A percentile compares a stretch with the other conserved stretches of the same genome.
Conservation (phyloP, 306 rosid species). For the Rubus idaeus region DNA sequence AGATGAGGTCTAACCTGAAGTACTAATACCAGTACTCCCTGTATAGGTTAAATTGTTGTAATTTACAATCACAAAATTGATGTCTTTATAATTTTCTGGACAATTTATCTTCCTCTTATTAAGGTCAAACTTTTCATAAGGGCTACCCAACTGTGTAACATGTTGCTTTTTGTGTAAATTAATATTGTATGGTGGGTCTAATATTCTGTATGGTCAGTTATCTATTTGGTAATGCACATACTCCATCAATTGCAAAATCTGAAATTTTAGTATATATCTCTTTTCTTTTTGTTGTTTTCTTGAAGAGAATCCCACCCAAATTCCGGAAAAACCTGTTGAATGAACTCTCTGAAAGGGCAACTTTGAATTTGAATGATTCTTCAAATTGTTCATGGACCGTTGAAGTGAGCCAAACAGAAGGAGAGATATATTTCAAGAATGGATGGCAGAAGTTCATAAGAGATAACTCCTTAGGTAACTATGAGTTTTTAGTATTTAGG, state of each 20-base stretch:
- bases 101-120: background rate
- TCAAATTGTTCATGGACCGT: slow-evolving; percentile 13
- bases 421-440: slow-evolving; percentile 3
- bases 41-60: background rate
- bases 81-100: background rate
- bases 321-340: background rate
- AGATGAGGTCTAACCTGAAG: background rate
- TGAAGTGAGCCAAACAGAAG: background rate
- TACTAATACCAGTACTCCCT: background rate
- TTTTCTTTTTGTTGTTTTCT: background rate
- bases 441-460: slow-evolving; percentile 16
- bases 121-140: background rate
- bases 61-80: background rate
- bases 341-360: slow-evolving; percentile 11
- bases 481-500: slow-evolving; percentile 1
- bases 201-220: background rate
- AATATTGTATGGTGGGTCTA: background rate
- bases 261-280: background rate
- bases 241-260: background rate
- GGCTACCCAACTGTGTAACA: background rate
- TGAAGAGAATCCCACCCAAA: slow-evolving; percentile 17
- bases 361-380: background rate
- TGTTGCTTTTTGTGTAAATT: background rate
- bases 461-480: slow-evolving; percentile 20
- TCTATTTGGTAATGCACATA: background rate